These are phyloP conservation scores for Rhodotorula sp. DNA, from an alignment of 1,284 basidiomycete species.

Conservation along the genomic window DNA sequence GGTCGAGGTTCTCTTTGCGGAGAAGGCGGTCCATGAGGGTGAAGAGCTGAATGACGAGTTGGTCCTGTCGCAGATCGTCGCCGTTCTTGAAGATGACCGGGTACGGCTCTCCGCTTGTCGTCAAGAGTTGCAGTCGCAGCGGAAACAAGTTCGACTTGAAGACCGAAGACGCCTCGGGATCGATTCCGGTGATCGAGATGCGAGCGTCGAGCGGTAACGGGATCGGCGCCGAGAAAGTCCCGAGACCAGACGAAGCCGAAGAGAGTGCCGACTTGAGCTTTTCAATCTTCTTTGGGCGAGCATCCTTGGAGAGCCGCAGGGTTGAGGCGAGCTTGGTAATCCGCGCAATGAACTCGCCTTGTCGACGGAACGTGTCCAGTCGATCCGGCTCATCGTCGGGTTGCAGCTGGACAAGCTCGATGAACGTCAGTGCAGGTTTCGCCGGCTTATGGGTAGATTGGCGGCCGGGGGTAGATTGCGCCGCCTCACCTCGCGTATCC, in stretches of 20 bases:
- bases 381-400: slow-evolving; percentile 65
- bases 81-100: slow-evolving; percentile 98
- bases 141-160: slow-evolving; percentile 98
- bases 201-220: slow-evolving; percentile 86
- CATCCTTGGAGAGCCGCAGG: slow-evolving; percentile 83
- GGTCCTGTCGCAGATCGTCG: slow-evolving; percentile 97
- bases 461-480: background rate
- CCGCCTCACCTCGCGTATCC: slow-evolving; percentile 70
- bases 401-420: slow-evolving; percentile 19
- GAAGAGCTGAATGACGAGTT: slow-evolving; percentile 94
- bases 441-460: slow-evolving; percentile 20
- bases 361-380: slow-evolving; percentile 75
- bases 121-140: slow-evolving; percentile 81
- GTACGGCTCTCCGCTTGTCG: slow-evolving; percentile 62
- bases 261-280: slow-evolving; percentile 78
- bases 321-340: slow-evolving; percentile 82
- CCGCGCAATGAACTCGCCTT: slow-evolving; percentile 79
- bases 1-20: slow-evolving; percentile 91
- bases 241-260: slow-evolving; percentile 72
- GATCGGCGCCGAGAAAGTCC: slow-evolving; percentile 67
- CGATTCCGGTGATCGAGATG: slow-evolving; percentile 77
- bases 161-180: slow-evolving; percentile 85
- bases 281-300: slow-evolving; percentile 95
- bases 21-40: slow-evolving; percentile 94
- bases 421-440: slow-evolving; percentile 55